Evolutionary conservation across 2,329 filamentous ascomycete species (phyloP).

Genomic region (Xylariaceae sp.): DNA sequence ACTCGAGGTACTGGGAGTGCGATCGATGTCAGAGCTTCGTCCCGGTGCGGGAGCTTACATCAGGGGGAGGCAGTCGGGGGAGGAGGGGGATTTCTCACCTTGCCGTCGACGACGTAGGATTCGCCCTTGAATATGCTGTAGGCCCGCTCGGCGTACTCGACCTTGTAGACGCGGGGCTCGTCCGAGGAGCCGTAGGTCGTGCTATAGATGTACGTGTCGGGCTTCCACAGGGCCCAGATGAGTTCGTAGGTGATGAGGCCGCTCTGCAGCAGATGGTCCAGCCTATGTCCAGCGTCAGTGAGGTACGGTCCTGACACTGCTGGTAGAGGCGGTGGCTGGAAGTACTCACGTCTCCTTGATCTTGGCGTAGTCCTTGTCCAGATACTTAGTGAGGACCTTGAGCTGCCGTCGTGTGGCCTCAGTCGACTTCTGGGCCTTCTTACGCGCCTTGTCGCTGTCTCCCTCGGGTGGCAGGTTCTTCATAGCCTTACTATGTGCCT

Average conservation of each 20-base stretch:
- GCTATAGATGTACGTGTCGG: constrained; percentile 70
- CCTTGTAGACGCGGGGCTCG: constrained; percentile 74
- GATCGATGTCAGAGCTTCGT: too few species aligned
- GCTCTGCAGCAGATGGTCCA: constrained; percentile 54
- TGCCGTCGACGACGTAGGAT: constrained; percentile 70
- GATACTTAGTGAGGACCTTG: constrained; percentile 65
- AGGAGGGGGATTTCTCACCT: constrained; percentile 22
- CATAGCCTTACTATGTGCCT: constrained; percentile 53
- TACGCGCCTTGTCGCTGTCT: constrained; percentile 47
- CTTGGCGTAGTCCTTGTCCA: constrained; percentile 74
- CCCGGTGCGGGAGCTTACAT: too few species aligned
- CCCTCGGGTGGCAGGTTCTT: constrained; percentile 47
- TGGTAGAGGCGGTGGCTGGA: neutral
- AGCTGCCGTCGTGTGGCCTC: constrained; percentile 55
- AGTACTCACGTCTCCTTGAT: constrained; percentile 53
- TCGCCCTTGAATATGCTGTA: constrained; percentile 61
- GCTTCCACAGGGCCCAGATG: constrained; percentile 84
- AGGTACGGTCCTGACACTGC: neutral
- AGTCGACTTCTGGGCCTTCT: constrained; percentile 52
- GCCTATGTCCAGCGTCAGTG: neutral
- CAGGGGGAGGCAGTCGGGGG: too few species aligned
- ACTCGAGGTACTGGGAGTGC: constrained; percentile 62
- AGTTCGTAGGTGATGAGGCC: constrained; percentile 85
- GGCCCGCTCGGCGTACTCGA: constrained; percentile 68
- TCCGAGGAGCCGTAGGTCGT: constrained; percentile 70